These are phyloP conservation scores for Glarea lozoyensis DNA, from an alignment of 495 filamentous ascomycete species.

Conservation along the genomic window DNA sequence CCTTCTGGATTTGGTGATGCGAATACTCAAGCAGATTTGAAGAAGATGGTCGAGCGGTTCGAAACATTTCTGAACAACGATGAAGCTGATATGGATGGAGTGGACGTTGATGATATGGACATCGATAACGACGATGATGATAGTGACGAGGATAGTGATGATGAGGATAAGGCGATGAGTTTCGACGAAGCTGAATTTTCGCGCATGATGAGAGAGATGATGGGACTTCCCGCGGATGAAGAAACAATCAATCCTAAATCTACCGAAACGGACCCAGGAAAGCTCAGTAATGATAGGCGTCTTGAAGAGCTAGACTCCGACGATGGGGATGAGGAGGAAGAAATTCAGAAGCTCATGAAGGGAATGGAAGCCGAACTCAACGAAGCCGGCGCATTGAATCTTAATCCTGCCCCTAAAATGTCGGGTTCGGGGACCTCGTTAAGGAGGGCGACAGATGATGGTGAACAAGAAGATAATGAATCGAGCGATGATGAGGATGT, in stretches of 20 bases:
- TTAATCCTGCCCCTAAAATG: slow-evolving; percentile 36
- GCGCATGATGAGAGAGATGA: slow-evolving; percentile 89
- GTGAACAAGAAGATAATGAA: slow-evolving; percentile 25
- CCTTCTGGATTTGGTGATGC: slow-evolving; percentile 62
- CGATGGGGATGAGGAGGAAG: slow-evolving; percentile 39
- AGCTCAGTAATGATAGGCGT: slow-evolving; percentile 16
- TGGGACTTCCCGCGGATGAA: slow-evolving; percentile 57
- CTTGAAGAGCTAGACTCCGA: slow-evolving; percentile 37
- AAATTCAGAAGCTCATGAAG: slow-evolving; percentile 62
- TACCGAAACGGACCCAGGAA: slow-evolving; percentile 4
- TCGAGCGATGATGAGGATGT: slow-evolving; percentile 48
- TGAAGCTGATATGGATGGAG: slow-evolving; percentile 67
- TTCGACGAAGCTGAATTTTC: slow-evolving; percentile 83
- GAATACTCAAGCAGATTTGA: slow-evolving; percentile 70
- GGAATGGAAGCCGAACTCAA: slow-evolving; percentile 78
- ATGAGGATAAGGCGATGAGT: slow-evolving; percentile 66
- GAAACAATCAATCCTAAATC: slow-evolving; percentile 24
- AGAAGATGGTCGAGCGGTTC: slow-evolving; percentile 83
- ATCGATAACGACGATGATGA: slow-evolving; percentile 43
- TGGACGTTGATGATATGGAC: slow-evolving; percentile 67
- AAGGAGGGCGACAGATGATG: slow-evolving; percentile 10
- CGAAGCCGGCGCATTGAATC: slow-evolving; percentile 61
- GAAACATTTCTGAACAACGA: slow-evolving; percentile 92
- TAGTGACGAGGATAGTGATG: slow-evolving; percentile 35
- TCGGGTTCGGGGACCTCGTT: slow-evolving; percentile 3